These are phyloP conservation scores for Yarrowia divulgata DNA, from an alignment of 805 yeast genomes.

Conservation along the genomic window DNA sequence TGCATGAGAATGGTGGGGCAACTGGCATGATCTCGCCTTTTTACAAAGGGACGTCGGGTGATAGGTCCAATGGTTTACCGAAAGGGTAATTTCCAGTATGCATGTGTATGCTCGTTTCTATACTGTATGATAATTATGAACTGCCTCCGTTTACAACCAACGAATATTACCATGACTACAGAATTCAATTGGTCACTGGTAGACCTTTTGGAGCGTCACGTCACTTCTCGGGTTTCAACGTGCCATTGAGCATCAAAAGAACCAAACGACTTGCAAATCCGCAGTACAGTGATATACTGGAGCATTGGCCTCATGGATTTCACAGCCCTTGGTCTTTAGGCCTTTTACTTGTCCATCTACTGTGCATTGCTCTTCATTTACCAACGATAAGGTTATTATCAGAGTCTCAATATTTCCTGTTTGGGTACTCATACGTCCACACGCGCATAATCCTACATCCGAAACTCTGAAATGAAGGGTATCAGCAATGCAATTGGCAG, in stretches of 20 bases:
- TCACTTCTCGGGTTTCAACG: no score
- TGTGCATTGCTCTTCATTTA: neutral
- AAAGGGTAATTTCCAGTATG: neutral
- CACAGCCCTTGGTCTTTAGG: neutral
- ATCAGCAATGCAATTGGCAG: neutral
- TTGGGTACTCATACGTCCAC: constrained; percentile 20
- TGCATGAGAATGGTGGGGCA: neutral
- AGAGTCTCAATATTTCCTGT: neutral
- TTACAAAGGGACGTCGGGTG: constrained; percentile 10
- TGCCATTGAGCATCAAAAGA: no score
- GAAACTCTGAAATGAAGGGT: neutral
- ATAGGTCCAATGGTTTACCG: constrained; percentile 1
- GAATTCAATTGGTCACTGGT: no score
- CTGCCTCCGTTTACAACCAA: no score
- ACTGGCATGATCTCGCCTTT: neutral
- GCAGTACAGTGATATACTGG: neutral
- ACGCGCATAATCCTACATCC: constrained; percentile 2
- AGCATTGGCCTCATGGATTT: neutral
- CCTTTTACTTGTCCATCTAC: neutral
- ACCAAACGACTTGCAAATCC: no score
- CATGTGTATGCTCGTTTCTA: neutral
- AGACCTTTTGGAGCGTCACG: no score
- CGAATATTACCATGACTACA: no score
- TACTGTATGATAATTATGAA: neutral
- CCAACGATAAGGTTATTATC: neutral